Base-by-base conservation (phyloP, 177 flowering plant genomes). In the Vitis hybrid region DNA sequence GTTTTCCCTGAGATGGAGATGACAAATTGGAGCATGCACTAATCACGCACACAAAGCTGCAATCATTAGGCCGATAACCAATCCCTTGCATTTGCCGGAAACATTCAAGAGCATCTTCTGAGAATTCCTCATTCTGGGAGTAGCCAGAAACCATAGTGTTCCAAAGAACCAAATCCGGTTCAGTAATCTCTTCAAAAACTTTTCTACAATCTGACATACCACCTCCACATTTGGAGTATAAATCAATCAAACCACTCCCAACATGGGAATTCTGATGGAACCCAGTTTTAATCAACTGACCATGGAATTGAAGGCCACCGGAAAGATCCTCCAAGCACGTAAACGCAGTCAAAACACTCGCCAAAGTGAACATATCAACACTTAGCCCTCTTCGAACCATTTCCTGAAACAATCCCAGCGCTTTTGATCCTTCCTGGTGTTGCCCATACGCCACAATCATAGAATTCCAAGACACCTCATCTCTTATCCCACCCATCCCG, bases 81-180 rank as follows among this genome's bases (percentile, higher is more conserved):
- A 74, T 72, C 2, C 81, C 75, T 67, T 81, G 88, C 88, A 93
- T 86, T 55, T 76, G 64, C 65, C 78, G 75, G 57, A 93, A 91
- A 78, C 95, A 89, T 49, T 76, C 57, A 59, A 93, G 74, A 57
- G 97, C 91, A 51, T 82, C 88, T 65, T 83, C 90, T 2, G 88
- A 83, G 60, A 83, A 79, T 39, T 89, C 87, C 64, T 88, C 90
- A 68, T 78, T 75, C 56, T 77, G 90, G 6, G 95, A 87, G 69
- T 85, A 92, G 48, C 95, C 97, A 16, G 91, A 87, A 62, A 92
- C 88, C 93, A 92, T 90, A 7, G 98, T 90, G 77, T 94, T 94
- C 97, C 98, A 94, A 18, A 94, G 79, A 72, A 92, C 87, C 74
- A 88, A 80, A 78, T 94, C 98, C 5, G 87, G 92, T 18, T 58